Evolutionary conservation across 108 stramenopile genomes (phyloP), one percentile per base, ranked within the genome.

Genomic region (Schizochytrium sp.): DNA sequence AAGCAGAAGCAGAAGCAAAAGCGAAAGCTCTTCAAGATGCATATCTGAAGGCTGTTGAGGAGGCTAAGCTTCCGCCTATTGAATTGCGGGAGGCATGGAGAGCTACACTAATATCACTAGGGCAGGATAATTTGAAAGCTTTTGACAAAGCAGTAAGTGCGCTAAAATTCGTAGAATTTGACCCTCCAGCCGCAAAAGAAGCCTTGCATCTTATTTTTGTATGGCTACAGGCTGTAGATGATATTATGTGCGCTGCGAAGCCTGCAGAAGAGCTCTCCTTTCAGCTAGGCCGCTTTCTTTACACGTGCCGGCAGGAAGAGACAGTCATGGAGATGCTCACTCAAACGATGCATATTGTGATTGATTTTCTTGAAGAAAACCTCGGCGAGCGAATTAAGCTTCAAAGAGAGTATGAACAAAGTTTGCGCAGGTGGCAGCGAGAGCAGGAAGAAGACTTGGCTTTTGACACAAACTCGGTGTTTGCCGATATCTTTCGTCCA

Each of bases 21-120:
- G 47, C 50, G 28, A 10, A 83, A 28, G 50, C 28, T 5, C 76
- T 55, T 5, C 50, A 42, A 5, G 76, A 83, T 28, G 76, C 76
- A n/a, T 55, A 55, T 10, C 47, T 83, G 12, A 49, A 55, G 38
- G 76, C 76, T n/a, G 28, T 55, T 50, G 50, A 55, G 28, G 76
- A 83, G 3, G 76, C 76, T n/a, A 83, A 55, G 15, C 47, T 83
- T 47, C 76, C 76, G 47, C 76, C 76, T 38, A n/a, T 40, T 0
- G 76, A 83, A 53, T 53, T 83, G 50, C 76, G 76, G 10, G 10
- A 83, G 53, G 76, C 76, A 5, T 83, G 76, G 76, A 47, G 28
- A 10, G 10, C 64, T 7, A 15, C 44, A 5, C 15, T 69, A 8
- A 15, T 8, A 12, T 44, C 44, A 44, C 64, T 69, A 10, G 64